phyloP scores from a whole-genome alignment of 257 asterid genomes.

The Scutellaria barbata region DNA sequence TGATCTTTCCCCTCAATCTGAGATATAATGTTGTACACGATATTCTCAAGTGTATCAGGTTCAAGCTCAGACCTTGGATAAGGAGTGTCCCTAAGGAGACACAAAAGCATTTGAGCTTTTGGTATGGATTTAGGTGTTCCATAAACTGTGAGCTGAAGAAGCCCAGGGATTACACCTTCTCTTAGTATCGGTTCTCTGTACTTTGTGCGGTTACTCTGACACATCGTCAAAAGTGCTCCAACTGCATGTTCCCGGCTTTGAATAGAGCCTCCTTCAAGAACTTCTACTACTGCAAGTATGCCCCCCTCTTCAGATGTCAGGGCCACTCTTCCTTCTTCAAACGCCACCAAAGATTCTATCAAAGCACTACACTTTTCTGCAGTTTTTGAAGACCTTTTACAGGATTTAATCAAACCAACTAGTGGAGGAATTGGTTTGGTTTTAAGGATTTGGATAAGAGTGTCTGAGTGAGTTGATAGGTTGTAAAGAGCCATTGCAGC shows the following conservation, averaged over 20 bases:
- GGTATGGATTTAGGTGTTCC: conserved; percentile 74
- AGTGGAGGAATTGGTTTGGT: conserved; percentile 70
- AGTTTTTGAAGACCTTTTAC: conserved; percentile 70
- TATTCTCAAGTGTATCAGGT: conserved; percentile 78
- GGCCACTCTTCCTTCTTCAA: conserved; percentile 75
- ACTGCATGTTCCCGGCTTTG: conserved; percentile 92
- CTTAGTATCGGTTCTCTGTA: conserved; percentile 82
- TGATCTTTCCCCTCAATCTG: conserved; percentile 82
- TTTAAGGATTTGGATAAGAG: conserved; percentile 56
- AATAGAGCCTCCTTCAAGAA: conserved; percentile 74
- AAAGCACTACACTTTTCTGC: conserved; percentile 79
- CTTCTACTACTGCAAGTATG: conserved; percentile 86
- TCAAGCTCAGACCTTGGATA: conserved; percentile 76
- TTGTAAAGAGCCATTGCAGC: conserved; percentile 92
- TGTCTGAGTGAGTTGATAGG: conserved; percentile 70
- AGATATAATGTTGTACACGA: conserved; percentile 73
- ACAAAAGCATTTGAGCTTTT: conserved; percentile 72
- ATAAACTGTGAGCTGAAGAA: conserved; percentile 93
- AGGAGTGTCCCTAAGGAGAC: conserved; percentile 77
- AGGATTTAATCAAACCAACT: conserved; percentile 65
- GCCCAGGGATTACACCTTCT: conserved; percentile 97
- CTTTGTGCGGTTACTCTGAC: conserved; percentile 70
- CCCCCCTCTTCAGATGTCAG: conserved; percentile 87
- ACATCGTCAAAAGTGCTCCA: conserved; percentile 81
- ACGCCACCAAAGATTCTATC: conserved; percentile 65